Evolutionary conservation across 306 rosid genomes (phyloP).

Genomic region (Hippophae rhamnoides): DNA sequence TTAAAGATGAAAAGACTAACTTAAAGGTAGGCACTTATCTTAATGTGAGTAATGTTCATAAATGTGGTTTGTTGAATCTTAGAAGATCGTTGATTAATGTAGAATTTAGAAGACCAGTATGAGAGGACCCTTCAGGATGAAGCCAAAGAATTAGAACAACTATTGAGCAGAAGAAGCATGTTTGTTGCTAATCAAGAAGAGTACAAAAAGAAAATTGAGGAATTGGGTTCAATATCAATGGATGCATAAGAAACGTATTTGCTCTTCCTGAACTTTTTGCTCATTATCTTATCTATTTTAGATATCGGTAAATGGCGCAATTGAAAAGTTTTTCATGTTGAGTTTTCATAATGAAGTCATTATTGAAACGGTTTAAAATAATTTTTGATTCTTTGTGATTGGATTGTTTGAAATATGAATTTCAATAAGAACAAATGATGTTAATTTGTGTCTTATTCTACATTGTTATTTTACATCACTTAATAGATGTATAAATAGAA

Average conservation of each 20-base stretch:
- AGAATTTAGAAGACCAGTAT: constrained; percentile 75
- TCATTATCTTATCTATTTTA: background rate
- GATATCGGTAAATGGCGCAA: background rate
- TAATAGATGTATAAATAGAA: too few relatives aligned
- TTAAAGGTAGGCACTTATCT: constrained; percentile 54
- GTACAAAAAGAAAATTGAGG: constrained; percentile 76
- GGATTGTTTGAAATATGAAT: too few relatives aligned
- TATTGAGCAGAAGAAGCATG: constrained; percentile 62
- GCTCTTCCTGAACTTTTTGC: constrained; percentile 17
- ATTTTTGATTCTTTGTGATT: background rate
- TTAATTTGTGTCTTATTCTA: too few relatives aligned
- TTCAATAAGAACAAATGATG: too few relatives aligned
- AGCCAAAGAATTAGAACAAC: constrained; percentile 80
- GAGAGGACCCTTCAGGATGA: constrained; percentile 87
- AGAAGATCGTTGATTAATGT: constrained; percentile 26
- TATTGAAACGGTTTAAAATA: background rate
- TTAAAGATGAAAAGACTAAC: constrained; percentile 68
- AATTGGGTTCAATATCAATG: constrained; percentile 79
- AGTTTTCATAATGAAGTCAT: background rate
- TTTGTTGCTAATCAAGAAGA: constrained; percentile 86
- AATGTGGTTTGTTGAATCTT: constrained; percentile 20
- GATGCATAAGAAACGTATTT: constrained; percentile 93
- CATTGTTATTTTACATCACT: too few relatives aligned
- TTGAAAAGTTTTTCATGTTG: background rate
- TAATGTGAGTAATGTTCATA: constrained; percentile 14